Evolutionary conservation across 371 early-diverging fungal species (phyloP), one percentile per base, ranked within the genome.

Genomic region (Mortierella sp.): DNA sequence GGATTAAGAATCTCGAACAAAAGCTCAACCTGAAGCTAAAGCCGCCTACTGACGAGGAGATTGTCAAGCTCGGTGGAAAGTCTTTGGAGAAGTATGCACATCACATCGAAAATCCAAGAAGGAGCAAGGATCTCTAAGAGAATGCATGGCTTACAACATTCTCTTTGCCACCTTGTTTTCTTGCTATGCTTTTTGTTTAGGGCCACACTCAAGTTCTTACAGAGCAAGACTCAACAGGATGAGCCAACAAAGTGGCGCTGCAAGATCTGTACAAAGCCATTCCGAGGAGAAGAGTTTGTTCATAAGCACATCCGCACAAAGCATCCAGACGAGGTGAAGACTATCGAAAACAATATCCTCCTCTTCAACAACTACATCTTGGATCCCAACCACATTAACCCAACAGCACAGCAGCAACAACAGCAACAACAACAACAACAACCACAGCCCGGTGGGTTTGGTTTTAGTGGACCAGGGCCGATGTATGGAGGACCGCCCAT

Each of bases 211-310:
- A 79, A 82, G 21, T 87, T 84, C 68, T 52, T 87, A n/a, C 79
- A 81, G 55, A 78, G 84, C 50, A 86, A 87, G 58, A 76, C 80
- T 41, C 84, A 86, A 12, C 78, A 84, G 24, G 90, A 92, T 56
- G 93, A 92, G 51, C 87, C 86, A n/a, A 91, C 91, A 54, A 95
- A 95, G 79, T 97, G 82, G 86, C 90, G 96, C 56, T 98, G 98
- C 80, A 87, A 81, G 68, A 84, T 93, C 39, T 98, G 99, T 80
- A 85, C 86, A 12, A 98, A 98, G 84, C 92, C 96, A 47, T 98
- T 98, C 87, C 91, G 94, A 66, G 97, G 96, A 14, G 89, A 90
- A 49, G 94, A 93, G 64, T 98, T 93, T 87, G 95, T 97, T 14
- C 89, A 89, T 73, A 97, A 97, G 80, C 99, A 98, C 72, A 90